Percentiles rank a stretch among this genome's conserved stretches.
Evolutionary conservation across 169 alveolate species (phyloP).

Genomic region (Plasmodium cynomolgi): DNA sequence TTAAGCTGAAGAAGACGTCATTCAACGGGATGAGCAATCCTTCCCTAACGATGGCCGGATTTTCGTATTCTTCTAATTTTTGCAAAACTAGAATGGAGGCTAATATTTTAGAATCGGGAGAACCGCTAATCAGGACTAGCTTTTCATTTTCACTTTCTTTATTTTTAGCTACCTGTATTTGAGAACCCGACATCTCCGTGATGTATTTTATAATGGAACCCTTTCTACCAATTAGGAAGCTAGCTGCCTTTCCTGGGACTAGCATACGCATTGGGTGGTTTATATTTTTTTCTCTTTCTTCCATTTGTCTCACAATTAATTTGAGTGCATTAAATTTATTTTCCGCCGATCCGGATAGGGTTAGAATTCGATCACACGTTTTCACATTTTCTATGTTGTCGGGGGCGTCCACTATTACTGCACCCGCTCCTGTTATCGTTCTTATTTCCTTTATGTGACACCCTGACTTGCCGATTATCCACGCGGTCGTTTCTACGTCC

Average conservation of each 20-base stretch:
- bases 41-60: slow-evolving; percentile 57
- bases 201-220: slow-evolving; percentile 64
- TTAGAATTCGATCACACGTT: slow-evolving; percentile 71
- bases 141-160: slow-evolving; percentile 74
- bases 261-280: slow-evolving; percentile 72
- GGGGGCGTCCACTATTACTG: slow-evolving; percentile 71
- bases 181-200: slow-evolving; percentile 69
- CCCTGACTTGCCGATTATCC: slow-evolving; percentile 71
- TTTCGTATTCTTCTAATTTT: slow-evolving; percentile 72
- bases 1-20: slow-evolving; percentile 13
- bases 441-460: slow-evolving; percentile 67
- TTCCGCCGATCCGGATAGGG: slow-evolving; percentile 70
- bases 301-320: slow-evolving; percentile 71
- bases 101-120: slow-evolving; percentile 65
- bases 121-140: slow-evolving; percentile 59
- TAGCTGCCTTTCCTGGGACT: slow-evolving; percentile 74
- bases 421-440: slow-evolving; percentile 73
- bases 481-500: slow-evolving; percentile 70
- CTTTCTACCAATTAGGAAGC: slow-evolving; percentile 67
- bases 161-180: slow-evolving; percentile 73
- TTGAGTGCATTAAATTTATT: slow-evolving; percentile 68
- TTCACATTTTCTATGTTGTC: slow-evolving; percentile 66
- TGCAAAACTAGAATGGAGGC: slow-evolving; percentile 55
- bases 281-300: slow-evolving; percentile 70
- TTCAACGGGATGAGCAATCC: slow-evolving; percentile 63